Evolutionary conservation across 2,329 filamentous ascomycete species (phyloP), one percentile per base, ranked within the genome.

Genomic region (Ophiostoma fasciatum): DNA sequence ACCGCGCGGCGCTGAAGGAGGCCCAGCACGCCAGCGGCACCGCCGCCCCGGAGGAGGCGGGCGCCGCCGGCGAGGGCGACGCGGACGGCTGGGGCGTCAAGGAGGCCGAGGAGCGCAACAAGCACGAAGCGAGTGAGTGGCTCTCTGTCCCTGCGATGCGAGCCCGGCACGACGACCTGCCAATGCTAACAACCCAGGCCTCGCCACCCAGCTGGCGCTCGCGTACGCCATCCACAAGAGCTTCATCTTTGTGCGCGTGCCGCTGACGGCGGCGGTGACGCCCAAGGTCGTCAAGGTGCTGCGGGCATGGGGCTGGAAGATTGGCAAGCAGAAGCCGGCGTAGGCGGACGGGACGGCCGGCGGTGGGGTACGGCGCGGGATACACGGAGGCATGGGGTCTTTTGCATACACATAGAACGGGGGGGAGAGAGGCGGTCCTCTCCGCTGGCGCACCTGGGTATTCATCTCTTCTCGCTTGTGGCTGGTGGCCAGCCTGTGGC

Each of bases 181-280:
- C n/a, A n/a, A n/a, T n/a, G n/a, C n/a, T n/a, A n/a, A n/a, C n/a
- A n/a, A n/a, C n/a, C 7, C 44, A 78, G 73, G 73, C 47, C 56
- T 78, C 23, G 72, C 66, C 35, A 96, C 90, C 8, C 85, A 94
- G 53, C 64, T 98, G 21, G 85, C 83, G 13, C 69, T 98, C 33
- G 90, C 90, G 11, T 98, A 98, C 52, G 88, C 88, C 20, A 83
- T 98, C 40, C 90, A 98, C 66, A 98, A 98, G 62, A 92, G 82
- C 48, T 84, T 96, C 57, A 94, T 98, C 50, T 94, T 98, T 57
- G 58, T 96, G 46, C 74, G 90, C n/a, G 84, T 98, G 9, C 90
- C 90, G 8, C 61, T 96, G 44, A 90, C 90, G 1, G 85, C 83
- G 11, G 88, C 85, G 3, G 68, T 96, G 23, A 85, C 83, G 8